A percentile compares a stretch with the other conserved stretches of the same genome.
phyloP scores from a whole-genome alignment of 495 filamentous ascomycete species.

The Tuber indicum region DNA sequence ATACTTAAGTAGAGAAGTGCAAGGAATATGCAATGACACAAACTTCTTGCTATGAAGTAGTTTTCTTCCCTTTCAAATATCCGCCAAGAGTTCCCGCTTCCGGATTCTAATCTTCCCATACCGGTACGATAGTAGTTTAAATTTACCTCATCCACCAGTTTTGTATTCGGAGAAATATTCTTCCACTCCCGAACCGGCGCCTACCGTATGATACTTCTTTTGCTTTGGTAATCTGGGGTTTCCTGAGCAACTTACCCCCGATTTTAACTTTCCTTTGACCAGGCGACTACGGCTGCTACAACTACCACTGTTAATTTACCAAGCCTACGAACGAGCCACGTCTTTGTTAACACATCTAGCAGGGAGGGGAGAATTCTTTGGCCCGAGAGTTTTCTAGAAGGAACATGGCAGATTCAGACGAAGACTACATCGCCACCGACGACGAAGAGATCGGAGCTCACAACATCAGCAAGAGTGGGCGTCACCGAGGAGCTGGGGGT shows the following conservation, averaged over 20 bases:
- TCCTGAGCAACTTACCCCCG: neutral
- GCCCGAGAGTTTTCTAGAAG: neutral
- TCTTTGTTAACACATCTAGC: neutral
- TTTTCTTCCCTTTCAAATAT: too few relatives aligned
- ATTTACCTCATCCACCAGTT: too few relatives aligned
- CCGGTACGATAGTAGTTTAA: too few relatives aligned
- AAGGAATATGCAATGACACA: too few relatives aligned
- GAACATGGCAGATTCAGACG: conserved; percentile 68
- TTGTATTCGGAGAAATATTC: conserved; percentile 22
- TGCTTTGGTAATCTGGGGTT: conserved; percentile 22
- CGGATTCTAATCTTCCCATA: too few relatives aligned
- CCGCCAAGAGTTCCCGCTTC: too few relatives aligned
- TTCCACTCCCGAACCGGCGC: neutral
- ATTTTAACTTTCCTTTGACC: conserved; percentile 2
- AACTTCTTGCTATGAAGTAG: too few relatives aligned
- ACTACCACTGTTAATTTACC: conserved; percentile 8
- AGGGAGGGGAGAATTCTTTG: neutral
- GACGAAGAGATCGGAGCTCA: conserved; percentile 65
- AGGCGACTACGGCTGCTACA: conserved; percentile 11
- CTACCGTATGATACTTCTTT: neutral
- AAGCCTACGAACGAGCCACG: neutral
- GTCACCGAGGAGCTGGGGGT: conserved; percentile 28
- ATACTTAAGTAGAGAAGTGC: too few relatives aligned
- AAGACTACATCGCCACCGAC: conserved; percentile 72
- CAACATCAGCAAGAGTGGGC: conserved; percentile 16